Evolutionary conservation across 2,329 filamentous ascomycete genomes (phyloP).

Genomic region (Tricladium varicosporioides): DNA sequence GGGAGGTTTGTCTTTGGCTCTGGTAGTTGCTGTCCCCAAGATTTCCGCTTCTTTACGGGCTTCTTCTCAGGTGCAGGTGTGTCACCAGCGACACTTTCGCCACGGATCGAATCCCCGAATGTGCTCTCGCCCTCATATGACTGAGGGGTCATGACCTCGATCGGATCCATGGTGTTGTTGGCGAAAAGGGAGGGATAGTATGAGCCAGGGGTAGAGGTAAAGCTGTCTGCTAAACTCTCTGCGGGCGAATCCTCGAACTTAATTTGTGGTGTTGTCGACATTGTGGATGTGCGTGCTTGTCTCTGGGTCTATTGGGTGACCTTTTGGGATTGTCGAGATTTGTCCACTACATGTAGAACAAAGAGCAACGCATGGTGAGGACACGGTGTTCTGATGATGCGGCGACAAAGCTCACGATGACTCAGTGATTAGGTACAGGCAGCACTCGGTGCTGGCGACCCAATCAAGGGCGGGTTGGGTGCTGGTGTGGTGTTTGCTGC

Average conservation of each 20-base stretch:
- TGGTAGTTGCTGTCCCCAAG: slow-evolving; percentile 95
- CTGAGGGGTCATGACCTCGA: slow-evolving; percentile 33
- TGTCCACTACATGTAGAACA: slow-evolving; percentile 12
- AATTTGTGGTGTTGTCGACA: slow-evolving; percentile 26
- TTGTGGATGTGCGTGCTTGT: slow-evolving; percentile 4
- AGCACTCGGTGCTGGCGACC: background rate
- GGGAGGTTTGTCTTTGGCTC: slow-evolving; percentile 96
- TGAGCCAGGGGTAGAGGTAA: slow-evolving; percentile 33
- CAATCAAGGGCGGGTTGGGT: background rate
- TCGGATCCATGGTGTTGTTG: slow-evolving; percentile 26
- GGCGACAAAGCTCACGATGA: slow-evolving; percentile 1
- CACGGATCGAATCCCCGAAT: slow-evolving; percentile 28
- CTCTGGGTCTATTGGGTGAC: background rate
- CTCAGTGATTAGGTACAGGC: slow-evolving; percentile 3
- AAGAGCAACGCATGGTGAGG: slow-evolving; percentile 7
- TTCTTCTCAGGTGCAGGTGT: slow-evolving; percentile 58
- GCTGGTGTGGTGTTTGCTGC: background rate
- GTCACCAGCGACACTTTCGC: slow-evolving; percentile 24
- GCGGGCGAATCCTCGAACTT: slow-evolving; percentile 35
- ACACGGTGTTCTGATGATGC: slow-evolving; percentile 8
- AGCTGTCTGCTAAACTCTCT: slow-evolving; percentile 33
- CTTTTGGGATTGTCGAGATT: slow-evolving; percentile 3
- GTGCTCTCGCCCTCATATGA: slow-evolving; percentile 34
- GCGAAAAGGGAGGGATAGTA: slow-evolving; percentile 33
- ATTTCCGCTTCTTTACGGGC: slow-evolving; percentile 89